Base-by-base conservation (phyloP, 2,329 filamentous ascomycete species). In the Claviceps cyperi region DNA sequence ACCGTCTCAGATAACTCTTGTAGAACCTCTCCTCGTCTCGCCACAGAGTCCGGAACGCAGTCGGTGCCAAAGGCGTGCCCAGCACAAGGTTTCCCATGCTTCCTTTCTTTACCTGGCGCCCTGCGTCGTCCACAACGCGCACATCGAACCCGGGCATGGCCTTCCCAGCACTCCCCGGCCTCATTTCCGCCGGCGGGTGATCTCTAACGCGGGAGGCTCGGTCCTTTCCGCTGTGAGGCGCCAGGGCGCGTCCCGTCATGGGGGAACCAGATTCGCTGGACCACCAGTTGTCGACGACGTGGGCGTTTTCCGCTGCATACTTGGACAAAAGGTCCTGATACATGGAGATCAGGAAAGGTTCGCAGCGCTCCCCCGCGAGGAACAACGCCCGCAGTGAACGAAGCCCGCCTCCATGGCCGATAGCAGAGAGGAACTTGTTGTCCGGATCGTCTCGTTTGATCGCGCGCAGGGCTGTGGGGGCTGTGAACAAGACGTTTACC, bases 1-100 rank as follows among this genome's bases (percentile, higher is more conserved):
- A 97, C 14, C 90, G 74, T 65, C 84, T 84, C 56, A 95, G 67
- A 59, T 96, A 97, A 1, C 88, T 80, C 54, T 78, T 82, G 65
- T 89, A 94, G 63, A 95, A 95, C 36, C 90, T 73, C 54, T 86
- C 84, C 44, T 89, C 84, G 54, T 96, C 90, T 48, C 83, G 71
- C 84, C 90, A 96, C 1, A 96, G 71, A 1, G 83, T 90, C 0
- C 87, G 83, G 59, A 96, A 89, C 0, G 83, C 89, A 0, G 88
- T 92, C 0, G 90, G 91, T 0, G 86, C 87, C 28, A 96, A 72
- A 0, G 91, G 91, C 50, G 87, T 76, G 0, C 73, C 84, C 48
- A 97, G 73, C 9, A 96, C 89, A 53, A 96, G 92, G 62, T 96
- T 96, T 0, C 90, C 91, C 86, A 94, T 94, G 21, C 69, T 79